These are phyloP conservation scores for Phytophthora hibernalis DNA, from an alignment of 352 stramenopile species.

Conservation along the genomic window DNA sequence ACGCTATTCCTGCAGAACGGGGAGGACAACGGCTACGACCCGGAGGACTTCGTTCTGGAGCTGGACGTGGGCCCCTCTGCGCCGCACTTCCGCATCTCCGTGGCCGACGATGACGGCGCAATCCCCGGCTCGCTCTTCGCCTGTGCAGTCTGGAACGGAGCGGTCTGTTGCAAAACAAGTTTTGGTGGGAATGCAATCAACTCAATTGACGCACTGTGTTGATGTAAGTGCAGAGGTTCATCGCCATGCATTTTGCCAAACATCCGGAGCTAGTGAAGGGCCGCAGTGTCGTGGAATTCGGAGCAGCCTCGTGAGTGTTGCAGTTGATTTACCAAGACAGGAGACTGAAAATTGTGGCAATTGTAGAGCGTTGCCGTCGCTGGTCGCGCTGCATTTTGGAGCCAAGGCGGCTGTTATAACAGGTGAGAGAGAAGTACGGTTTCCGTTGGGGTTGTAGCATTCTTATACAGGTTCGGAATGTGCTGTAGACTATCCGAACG, in stretches of 20 bases:
- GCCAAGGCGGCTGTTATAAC: slow-evolving; percentile 52
- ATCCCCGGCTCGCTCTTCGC: slow-evolving; percentile 62
- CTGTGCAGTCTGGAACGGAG: slow-evolving; percentile 56
- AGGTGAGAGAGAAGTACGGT: slow-evolving; percentile 21
- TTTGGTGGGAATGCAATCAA: neutral
- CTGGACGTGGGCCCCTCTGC: slow-evolving; percentile 32
- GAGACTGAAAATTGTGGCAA: neutral
- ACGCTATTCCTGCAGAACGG: slow-evolving; percentile 47
- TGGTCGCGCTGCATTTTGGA: slow-evolving; percentile 53
- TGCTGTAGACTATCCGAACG: slow-evolving; percentile 56
- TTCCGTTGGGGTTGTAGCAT: neutral
- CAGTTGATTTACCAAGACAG: neutral
- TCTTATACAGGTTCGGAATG: neutral
- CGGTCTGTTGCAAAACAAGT: slow-evolving; percentile 21
- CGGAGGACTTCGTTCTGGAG: slow-evolving; percentile 46
- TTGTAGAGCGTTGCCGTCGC: slow-evolving; percentile 50
- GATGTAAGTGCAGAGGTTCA: slow-evolving; percentile 39
- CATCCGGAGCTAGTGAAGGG: slow-evolving; percentile 38
- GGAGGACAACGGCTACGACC: slow-evolving; percentile 50
- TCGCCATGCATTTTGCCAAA: slow-evolving; percentile 53
- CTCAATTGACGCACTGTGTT: slow-evolving; percentile 12
- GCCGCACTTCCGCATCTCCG: slow-evolving; percentile 46
- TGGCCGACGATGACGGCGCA: slow-evolving; percentile 55
- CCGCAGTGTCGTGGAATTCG: slow-evolving; percentile 54
- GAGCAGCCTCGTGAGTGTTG: slow-evolving; percentile 52